Conservation (phyloP, 2,329 filamentous ascomycete genomes). For the Furcasterigmium sp. region DNA sequence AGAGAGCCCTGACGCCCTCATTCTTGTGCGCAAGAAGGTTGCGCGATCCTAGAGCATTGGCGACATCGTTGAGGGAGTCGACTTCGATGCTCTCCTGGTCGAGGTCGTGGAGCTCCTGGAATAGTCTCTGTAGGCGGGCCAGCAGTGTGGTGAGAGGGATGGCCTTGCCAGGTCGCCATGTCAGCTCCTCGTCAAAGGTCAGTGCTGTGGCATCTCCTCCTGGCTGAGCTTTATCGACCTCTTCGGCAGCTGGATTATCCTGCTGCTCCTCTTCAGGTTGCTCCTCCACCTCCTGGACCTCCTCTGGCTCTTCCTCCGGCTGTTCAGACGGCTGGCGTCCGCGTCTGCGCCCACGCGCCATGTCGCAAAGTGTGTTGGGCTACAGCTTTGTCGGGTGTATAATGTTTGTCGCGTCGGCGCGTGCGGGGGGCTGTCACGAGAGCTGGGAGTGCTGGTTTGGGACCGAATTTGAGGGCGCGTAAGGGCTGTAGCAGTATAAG, state of each 20-base stretch:
- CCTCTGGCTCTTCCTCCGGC: slow-evolving; percentile 7
- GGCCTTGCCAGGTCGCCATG: slow-evolving; percentile 87
- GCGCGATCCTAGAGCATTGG: slow-evolving; percentile 76
- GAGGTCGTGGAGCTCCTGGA: slow-evolving; percentile 75
- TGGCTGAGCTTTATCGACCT: not conserved
- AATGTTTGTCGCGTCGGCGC: not conserved
- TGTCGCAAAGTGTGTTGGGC: not conserved
- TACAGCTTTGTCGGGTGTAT: not conserved
- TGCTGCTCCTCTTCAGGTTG: slow-evolving; percentile 11
- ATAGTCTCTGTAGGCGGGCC: slow-evolving; percentile 72
- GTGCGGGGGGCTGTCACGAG: not conserved
- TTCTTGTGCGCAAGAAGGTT: slow-evolving; percentile 90
- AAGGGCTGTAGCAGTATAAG: too few relatives aligned
- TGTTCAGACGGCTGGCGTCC: slow-evolving; percentile 5
- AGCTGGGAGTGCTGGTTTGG: too few relatives aligned
- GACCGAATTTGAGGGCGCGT: too few relatives aligned
- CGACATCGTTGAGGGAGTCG: slow-evolving; percentile 77
- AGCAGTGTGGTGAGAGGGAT: slow-evolving; percentile 81
- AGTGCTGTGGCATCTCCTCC: slow-evolving; percentile 41
- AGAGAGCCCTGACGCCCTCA: slow-evolving; percentile 84
- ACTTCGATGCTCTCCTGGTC: slow-evolving; percentile 83
- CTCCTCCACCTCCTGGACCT: slow-evolving; percentile 3
- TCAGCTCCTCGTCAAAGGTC: slow-evolving; percentile 78
- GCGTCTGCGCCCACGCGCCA: slow-evolving; percentile 4
- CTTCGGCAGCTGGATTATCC: slow-evolving; percentile 18